These are phyloP conservation scores for Rauvolfia tetraphylla DNA, from an alignment of 257 asterid genomes.

Conservation along the genomic window DNA sequence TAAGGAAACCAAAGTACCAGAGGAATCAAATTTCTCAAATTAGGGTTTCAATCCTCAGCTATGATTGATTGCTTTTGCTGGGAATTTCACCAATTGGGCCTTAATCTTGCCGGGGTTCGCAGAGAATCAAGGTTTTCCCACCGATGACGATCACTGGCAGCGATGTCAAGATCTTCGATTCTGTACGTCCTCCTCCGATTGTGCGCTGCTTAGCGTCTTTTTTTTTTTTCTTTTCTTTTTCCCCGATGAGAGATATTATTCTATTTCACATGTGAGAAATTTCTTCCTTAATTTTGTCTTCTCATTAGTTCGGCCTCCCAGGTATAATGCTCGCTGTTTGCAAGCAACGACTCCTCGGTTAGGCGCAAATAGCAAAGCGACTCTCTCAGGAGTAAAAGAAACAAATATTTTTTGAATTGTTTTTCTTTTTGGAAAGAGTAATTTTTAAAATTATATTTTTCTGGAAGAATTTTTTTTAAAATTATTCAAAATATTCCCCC, in stretches of 20 bases:
- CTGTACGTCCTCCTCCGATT: slow-evolving; percentile 1
- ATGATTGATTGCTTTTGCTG: neutral
- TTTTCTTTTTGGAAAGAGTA: no score
- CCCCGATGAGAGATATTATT: slow-evolving; percentile 1
- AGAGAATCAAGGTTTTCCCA: neutral
- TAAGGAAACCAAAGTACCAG: neutral
- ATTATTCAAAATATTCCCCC: no score
- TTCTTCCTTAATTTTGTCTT: neutral
- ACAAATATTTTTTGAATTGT: no score
- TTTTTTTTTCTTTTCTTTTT: slow-evolving; percentile 5
- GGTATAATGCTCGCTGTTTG: neutral
- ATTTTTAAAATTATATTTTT: no score
- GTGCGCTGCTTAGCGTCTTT: neutral
- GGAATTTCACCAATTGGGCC: slow-evolving; percentile 1
- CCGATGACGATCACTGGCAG: slow-evolving; percentile 3
- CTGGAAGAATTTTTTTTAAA: no score
- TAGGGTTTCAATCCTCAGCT: slow-evolving; percentile 6
- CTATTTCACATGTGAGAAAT: neutral
- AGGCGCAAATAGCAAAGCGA: neutral
- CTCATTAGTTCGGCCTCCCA: neutral
- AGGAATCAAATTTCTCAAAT: neutral
- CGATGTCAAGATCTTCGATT: slow-evolving; percentile 3
- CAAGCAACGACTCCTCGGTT: neutral
- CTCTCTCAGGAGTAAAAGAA: neutral
- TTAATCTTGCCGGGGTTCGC: neutral